These are phyloP conservation scores for Leishmania tropica DNA, from an alignment of 208 protist genomes.

Conservation along the genomic window DNA sequence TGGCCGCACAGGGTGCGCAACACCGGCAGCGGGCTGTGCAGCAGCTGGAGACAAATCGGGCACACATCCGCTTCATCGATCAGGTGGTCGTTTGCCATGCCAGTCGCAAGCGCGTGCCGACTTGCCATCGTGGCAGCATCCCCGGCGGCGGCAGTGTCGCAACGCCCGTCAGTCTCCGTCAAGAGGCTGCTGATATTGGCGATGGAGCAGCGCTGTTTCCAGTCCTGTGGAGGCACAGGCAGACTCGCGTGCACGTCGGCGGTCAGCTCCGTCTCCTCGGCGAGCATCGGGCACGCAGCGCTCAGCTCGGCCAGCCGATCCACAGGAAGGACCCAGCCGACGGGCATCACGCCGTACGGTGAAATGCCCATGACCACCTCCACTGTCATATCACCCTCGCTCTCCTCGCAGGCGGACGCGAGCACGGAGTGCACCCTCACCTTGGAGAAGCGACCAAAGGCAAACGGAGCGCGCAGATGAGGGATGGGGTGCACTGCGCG, in stretches of 20 bases:
- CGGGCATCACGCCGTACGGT: slow-evolving; percentile 32
- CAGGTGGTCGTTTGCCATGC: neutral
- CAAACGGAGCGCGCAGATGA: slow-evolving; percentile 25
- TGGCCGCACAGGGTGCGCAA: slow-evolving; percentile 45
- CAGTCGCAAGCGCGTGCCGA: neutral
- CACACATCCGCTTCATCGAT: slow-evolving; percentile 35
- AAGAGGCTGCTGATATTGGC: slow-evolving; percentile 11
- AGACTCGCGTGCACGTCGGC: slow-evolving; percentile 17
- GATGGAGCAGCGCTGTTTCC: slow-evolving; percentile 23
- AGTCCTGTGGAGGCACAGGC: slow-evolving; percentile 16
- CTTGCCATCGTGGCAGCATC: neutral
- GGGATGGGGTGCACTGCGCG: slow-evolving; percentile 30
- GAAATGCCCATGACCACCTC: slow-evolving; percentile 30
- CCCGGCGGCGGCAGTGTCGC: neutral
- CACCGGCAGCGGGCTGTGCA: slow-evolving; percentile 31
- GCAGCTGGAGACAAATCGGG: slow-evolving; percentile 39
- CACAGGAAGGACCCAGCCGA: slow-evolving; percentile 36
- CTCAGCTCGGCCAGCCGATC: slow-evolving; percentile 24
- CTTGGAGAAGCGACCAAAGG: slow-evolving; percentile 20
- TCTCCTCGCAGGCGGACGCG: slow-evolving; percentile 5
- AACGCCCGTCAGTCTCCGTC: neutral
- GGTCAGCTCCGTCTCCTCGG: slow-evolving; percentile 24
- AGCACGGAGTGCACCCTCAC: slow-evolving; percentile 24
- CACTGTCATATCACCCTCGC: slow-evolving; percentile 7
- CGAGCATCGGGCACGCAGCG: slow-evolving; percentile 1